Conservation (phyloP, 345 rosid species). For the Hirschfeldia incana region DNA sequence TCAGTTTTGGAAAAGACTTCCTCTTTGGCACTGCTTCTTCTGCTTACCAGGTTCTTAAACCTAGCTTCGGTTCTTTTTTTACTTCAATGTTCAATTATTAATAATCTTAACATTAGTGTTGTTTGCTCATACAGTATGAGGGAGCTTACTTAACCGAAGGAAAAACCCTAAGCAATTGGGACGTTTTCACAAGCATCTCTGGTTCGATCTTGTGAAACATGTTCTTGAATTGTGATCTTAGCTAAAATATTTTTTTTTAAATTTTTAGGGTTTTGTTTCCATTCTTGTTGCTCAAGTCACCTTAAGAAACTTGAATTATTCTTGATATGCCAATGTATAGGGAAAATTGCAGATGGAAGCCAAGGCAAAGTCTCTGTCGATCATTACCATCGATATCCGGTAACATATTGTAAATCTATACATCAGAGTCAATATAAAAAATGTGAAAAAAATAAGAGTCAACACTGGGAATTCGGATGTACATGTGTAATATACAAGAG, state of each 20-base stretch:
- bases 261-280: neutral
- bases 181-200: slow-evolving; percentile 45
- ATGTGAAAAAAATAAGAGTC: neutral
- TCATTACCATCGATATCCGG: slow-evolving; percentile 69
- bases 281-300: slow-evolving; percentile 25
- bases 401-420: slow-evolving; percentile 11
- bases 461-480: neutral
- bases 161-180: slow-evolving; percentile 58
- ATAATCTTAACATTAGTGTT: neutral
- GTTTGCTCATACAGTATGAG: slow-evolving; percentile 42
- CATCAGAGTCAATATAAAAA: neutral
- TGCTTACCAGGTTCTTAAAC: slow-evolving; percentile 60
- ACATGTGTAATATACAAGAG: neutral
- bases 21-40: slow-evolving; percentile 84
- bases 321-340: slow-evolving; percentile 31
- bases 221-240: neutral
- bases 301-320: neutral
- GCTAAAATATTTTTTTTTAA: neutral
- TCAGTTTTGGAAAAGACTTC: slow-evolving; percentile 47
- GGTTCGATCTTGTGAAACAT: slow-evolving; percentile 29
- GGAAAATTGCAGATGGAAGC: slow-evolving; percentile 59
- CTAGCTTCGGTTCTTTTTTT: neutral
- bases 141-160: slow-evolving; percentile 57
- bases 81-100: neutral
- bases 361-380: slow-evolving; percentile 68